These are phyloP conservation scores for Zygosaccharomyces sapae DNA, from an alignment of 1,139 yeast species.

Conservation along the genomic window DNA sequence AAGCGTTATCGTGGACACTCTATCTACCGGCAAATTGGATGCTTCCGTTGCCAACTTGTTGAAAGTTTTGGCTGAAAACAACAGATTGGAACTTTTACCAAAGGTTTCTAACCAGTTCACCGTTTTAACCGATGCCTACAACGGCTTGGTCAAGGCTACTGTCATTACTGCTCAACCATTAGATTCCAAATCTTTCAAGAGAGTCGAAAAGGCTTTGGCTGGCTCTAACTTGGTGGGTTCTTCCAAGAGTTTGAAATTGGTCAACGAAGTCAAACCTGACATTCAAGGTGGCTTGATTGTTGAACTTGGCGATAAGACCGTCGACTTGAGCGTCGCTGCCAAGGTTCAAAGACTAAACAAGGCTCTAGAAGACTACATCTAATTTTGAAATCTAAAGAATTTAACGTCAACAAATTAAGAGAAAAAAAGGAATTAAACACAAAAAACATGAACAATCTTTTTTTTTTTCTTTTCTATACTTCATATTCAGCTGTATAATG, in stretches of 20 bases:
- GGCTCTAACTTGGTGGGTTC: slow-evolving; percentile 78
- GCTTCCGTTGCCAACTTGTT: slow-evolving; percentile 76
- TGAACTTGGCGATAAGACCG: slow-evolving; percentile 95
- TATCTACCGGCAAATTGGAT: slow-evolving; percentile 54
- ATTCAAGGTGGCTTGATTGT: slow-evolving; percentile 94
- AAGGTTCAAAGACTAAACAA: slow-evolving; percentile 87
- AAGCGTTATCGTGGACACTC: slow-evolving; percentile 59
- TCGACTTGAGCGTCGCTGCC: slow-evolving; percentile 82
- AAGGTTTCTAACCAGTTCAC: slow-evolving; percentile 68
- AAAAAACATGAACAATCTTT: too few relatives aligned
- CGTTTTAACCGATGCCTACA: slow-evolving; percentile 79
- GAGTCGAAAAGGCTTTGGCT: slow-evolving; percentile 74
- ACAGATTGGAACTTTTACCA: slow-evolving; percentile 73
- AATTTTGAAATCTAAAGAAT: slow-evolving; percentile 26
- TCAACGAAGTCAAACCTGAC: slow-evolving; percentile 81
- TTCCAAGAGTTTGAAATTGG: slow-evolving; percentile 79
- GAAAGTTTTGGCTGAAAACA: slow-evolving; percentile 85
- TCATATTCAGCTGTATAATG: slow-evolving; percentile 8
- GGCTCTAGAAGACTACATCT: slow-evolving; percentile 78
- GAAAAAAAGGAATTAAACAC: background rate
- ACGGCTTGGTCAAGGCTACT: slow-evolving; percentile 89
- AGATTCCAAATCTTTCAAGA: slow-evolving; percentile 74
- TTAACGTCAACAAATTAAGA: slow-evolving; percentile 1
- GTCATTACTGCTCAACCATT: slow-evolving; percentile 85
- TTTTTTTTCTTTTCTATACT: background rate